Evolutionary conservation across 1,284 basidiomycete species (phyloP), one percentile per base, ranked within the genome.

Genomic region (Moesziomyces globuligerus): DNA sequence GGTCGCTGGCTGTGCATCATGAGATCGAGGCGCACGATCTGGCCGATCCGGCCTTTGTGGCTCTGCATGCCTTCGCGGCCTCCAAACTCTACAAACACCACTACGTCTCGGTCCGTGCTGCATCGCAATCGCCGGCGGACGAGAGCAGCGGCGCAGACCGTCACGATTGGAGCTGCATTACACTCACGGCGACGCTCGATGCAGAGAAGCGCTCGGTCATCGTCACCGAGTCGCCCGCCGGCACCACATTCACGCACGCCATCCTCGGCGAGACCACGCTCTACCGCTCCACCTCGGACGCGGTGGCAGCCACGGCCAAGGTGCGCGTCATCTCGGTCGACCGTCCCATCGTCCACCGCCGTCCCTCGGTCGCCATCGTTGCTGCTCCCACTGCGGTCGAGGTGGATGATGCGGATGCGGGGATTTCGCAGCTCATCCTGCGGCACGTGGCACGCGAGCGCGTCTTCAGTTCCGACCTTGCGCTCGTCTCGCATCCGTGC

Each of bases 21-120:
- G 50, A 38, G 9, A 4, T 58, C 4, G 20, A 34, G 5, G n/a
- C 15, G 1, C 13, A 37, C 28, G 56, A 55, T 21, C 38, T 55
- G 9, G 29, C 49, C 4, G 52, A 59, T 32, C 47, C 44, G 2
- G 18, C 59, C 17, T 67, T 54, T 24, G 40, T 67, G 5, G 56
- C 64, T 13, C 57, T 67, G 15, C 64, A 67, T 21, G 64, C 64
- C 4, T 56, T 67, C 38, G 48, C 64, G 2, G 56, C 64, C 25
- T 67, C 64, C 43, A 55, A 53, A 45, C 56, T 67, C 5, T 67
- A 59, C 52, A 59, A 55, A 41, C 41, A 67, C n/a, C 64, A 67
- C 8, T 67, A 51, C 21, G 64, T 59, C 43, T 59, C 56, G n/a
- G 56, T 67, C 3, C 64, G 64, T 3, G 59, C 64, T 13, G n/a